These are phyloP conservation scores for Clarkia xantiana DNA, from an alignment of 345 rosid species.

Conservation along the genomic window DNA sequence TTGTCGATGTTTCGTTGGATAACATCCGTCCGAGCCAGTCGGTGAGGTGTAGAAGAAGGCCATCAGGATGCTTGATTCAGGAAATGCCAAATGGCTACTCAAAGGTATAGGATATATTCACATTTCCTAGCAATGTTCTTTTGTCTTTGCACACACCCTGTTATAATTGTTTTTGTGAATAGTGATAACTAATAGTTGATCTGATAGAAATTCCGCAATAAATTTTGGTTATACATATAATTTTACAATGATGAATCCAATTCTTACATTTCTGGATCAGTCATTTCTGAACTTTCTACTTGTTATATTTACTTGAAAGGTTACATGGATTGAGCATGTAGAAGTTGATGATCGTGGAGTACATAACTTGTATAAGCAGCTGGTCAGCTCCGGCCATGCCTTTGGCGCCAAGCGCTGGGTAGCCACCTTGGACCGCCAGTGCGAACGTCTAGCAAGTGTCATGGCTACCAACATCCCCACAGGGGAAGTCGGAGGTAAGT, in stretches of 20 bases:
- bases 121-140: no score
- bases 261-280: no score
- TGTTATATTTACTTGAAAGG: constrained; percentile 27
- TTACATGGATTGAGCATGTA: constrained; percentile 87
- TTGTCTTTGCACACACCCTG: no score
- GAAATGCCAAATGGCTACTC: constrained; percentile 71
- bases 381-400: constrained; percentile 52
- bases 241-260: no score
- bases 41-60: constrained; percentile 50
- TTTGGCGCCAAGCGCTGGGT: constrained; percentile 92
- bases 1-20: constrained; percentile 89
- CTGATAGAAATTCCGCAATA: no score
- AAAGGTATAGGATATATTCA: constrained; percentile 40
- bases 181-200: no score
- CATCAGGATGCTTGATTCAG: constrained; percentile 84
- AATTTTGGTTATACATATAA: no score
- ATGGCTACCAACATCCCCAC: constrained; percentile 43
- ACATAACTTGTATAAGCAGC: constrained; percentile 44
- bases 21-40: constrained; percentile 34
- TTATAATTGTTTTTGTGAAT: no score
- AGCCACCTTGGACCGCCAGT: constrained; percentile 60
- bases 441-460: constrained; percentile 67
- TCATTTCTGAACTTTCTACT: no score
- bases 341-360: constrained; percentile 72
- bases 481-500: constrained; percentile 38